A percentile compares a stretch with the other conserved stretches of the same genome.
Conservation (phyloP, 2,329 filamentous ascomycete species). For the Nigrospora sphaerica region DNA sequence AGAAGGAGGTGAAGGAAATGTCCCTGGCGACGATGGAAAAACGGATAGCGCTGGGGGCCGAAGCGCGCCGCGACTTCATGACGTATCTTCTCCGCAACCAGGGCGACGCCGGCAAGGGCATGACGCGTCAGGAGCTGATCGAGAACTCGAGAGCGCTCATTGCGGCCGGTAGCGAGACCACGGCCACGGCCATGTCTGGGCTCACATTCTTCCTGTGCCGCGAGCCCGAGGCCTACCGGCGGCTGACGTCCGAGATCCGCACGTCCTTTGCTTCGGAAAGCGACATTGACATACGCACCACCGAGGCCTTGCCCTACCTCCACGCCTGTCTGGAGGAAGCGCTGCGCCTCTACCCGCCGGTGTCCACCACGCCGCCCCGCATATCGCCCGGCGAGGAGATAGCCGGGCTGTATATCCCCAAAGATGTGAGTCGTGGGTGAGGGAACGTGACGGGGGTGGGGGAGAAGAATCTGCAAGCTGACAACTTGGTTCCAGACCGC, state of each 20-base stretch:
- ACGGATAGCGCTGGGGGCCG: neutral
- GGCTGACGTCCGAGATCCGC: conserved; percentile 1
- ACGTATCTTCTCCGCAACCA: neutral
- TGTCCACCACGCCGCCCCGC: neutral
- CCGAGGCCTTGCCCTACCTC: conserved; percentile 2
- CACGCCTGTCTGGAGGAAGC: conserved; percentile 2
- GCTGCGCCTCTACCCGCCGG: conserved; percentile 1
- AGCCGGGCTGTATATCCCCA: neutral
- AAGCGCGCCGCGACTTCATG: neutral
- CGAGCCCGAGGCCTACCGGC: neutral
- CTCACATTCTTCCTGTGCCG: conserved; percentile 1
- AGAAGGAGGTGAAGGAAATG: too few species aligned
- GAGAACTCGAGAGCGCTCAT: neutral
- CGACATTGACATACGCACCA: neutral
- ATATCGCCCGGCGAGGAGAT: conserved; percentile 1
- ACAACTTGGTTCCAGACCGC: conserved; percentile 17
- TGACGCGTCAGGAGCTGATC: conserved; percentile 1
- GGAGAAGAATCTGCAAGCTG: too few species aligned
- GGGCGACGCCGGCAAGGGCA: neutral
- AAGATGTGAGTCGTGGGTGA: neutral
- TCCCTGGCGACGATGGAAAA: neutral
- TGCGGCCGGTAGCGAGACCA: conserved; percentile 4
- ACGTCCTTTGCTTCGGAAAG: neutral
- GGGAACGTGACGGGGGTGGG: too few species aligned
- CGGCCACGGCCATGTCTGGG: conserved; percentile 3